A percentile compares a stretch with the other conserved stretches of the same genome.
Conservation (phyloP, 371 early-diverging fungal species). For the Zychaea mexicana region DNA sequence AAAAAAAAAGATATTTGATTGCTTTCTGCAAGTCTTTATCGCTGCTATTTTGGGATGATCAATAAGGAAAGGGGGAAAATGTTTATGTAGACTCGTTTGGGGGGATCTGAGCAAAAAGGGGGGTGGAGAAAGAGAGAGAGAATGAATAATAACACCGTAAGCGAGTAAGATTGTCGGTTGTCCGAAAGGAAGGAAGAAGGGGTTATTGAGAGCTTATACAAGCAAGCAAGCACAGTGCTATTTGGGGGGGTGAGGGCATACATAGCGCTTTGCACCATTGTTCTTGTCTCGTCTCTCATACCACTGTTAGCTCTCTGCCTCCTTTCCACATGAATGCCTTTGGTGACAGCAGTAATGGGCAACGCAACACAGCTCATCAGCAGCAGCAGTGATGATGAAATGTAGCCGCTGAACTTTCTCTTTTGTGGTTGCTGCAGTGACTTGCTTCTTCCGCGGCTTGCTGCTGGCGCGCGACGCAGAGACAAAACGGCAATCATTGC, state of each 20-base stretch:
- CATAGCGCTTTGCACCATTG: not conserved
- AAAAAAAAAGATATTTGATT: not conserved
- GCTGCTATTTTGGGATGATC: constrained; percentile 3
- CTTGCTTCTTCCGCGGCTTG: too few relatives aligned
- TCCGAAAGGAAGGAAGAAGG: not conserved
- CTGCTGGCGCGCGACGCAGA: not conserved
- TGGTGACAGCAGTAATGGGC: not conserved
- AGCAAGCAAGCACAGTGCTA: too few relatives aligned
- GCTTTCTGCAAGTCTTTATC: not conserved
- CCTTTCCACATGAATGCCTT: not conserved
- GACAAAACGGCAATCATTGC: not conserved
- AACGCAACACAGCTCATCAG: too few relatives aligned
- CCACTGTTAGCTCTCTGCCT: too few relatives aligned
- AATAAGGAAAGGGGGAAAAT: too few relatives aligned
- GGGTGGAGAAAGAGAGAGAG: not conserved
- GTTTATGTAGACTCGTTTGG: not conserved
- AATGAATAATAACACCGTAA: too few relatives aligned
- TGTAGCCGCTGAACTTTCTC: too few relatives aligned
- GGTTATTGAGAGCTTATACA: too few relatives aligned
- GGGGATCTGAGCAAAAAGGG: not conserved
- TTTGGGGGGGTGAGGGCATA: not conserved
- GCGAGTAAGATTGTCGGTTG: not conserved
- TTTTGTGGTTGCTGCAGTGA: not conserved
- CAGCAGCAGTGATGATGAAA: too few relatives aligned
- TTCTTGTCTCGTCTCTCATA: not conserved